phyloP scores from a whole-genome alignment of 495 filamentous ascomycete species.

The Tuber borchii region DNA sequence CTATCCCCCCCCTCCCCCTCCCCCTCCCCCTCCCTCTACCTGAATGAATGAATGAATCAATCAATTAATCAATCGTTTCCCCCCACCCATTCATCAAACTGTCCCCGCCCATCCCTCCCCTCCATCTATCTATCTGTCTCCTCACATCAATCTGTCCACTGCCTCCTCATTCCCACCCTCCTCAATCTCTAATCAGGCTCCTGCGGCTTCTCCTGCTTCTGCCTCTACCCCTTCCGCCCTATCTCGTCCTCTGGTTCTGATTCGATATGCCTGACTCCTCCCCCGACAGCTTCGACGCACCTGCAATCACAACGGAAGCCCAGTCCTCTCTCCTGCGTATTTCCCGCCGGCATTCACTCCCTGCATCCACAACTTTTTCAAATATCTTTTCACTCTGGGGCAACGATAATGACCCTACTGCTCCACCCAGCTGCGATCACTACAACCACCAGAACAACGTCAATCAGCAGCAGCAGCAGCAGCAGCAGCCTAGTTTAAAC shows the following conservation, averaged over 20 bases:
- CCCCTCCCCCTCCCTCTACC: not conserved
- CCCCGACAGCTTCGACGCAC: conserved; percentile 30
- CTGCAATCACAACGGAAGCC: conserved; percentile 30
- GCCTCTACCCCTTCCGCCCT: not conserved
- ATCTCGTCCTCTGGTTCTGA: conserved; percentile 19
- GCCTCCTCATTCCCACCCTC: not conserved
- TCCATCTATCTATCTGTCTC: not conserved
- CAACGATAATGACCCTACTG: conserved; percentile 28
- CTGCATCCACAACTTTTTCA: conserved; percentile 29
- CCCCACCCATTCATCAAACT: not conserved
- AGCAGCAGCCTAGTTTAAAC: conserved; percentile 20
- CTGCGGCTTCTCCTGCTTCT: conserved; percentile 2
- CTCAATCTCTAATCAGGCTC: not conserved
- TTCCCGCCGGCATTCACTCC: conserved; percentile 41
- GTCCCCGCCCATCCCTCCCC: not conserved
- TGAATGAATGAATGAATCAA: not conserved
- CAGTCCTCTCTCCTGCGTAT: conserved; percentile 39
- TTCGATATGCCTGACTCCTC: conserved; percentile 38
- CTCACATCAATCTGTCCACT: not conserved
- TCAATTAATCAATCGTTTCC: not conserved
- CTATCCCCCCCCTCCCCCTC: not conserved
- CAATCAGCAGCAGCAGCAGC: conserved; percentile 16
- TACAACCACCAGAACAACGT: conserved; percentile 9
- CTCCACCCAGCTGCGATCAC: conserved; percentile 12
- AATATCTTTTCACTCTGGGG: conserved; percentile 38